Evolutionary conservation across 495 filamentous ascomycete species (phyloP).

Genomic region (Podospora pseudocomata): DNA sequence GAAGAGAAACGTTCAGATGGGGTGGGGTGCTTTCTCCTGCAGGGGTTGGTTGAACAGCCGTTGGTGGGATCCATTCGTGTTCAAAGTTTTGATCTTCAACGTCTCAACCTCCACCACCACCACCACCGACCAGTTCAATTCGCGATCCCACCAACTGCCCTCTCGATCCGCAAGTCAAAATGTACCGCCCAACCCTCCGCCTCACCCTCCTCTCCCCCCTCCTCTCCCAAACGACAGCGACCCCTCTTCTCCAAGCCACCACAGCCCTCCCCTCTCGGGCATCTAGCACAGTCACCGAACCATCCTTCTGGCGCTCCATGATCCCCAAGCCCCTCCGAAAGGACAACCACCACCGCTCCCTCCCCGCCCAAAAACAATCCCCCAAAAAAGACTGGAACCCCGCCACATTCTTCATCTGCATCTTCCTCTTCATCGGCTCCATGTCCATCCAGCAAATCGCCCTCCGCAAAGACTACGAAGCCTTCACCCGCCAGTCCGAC

Average conservation of each 20-base stretch:
- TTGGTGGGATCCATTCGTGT: not conserved
- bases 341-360: not conserved
- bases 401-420: constrained; percentile 85
- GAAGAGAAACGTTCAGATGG: not conserved
- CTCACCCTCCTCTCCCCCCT: constrained; percentile 10
- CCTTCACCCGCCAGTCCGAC: constrained; percentile 70
- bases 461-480: constrained; percentile 67
- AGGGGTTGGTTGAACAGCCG: not conserved
- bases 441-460: constrained; percentile 90
- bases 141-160: not conserved
- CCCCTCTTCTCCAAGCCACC: too few species aligned
- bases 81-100: not conserved
- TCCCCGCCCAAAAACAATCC: constrained; percentile 26
- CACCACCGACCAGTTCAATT: not conserved
- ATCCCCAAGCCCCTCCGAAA: constrained; percentile 50
- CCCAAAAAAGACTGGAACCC: constrained; percentile 75
- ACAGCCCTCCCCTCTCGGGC: not conserved
- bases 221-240: constrained; percentile 1
- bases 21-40: not conserved
- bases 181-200: constrained; percentile 4
- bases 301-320: constrained; percentile 67
- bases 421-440: constrained; percentile 86
- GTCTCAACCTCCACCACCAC: not conserved
- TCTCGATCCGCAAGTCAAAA: not conserved
- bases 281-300: constrained; percentile 42